phyloP scores from a whole-genome alignment of 768 basidiomycete genomes.

The Pisolithus tinctorius region DNA sequence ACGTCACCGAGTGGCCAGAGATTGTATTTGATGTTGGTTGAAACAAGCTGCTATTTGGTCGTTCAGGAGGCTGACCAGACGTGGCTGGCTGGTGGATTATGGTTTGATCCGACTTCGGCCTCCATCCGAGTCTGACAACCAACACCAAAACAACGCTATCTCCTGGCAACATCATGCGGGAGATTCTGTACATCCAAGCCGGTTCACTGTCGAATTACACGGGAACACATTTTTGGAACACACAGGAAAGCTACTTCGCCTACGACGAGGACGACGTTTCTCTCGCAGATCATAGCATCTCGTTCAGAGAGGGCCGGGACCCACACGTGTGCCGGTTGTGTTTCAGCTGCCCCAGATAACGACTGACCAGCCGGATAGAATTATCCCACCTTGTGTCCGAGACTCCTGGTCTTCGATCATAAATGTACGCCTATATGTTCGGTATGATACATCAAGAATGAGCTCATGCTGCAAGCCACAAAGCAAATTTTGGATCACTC shows the following conservation, averaged over 20 bases:
- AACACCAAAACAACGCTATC: not conserved
- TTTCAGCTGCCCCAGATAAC: not conserved
- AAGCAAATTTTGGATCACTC: constrained; percentile 65
- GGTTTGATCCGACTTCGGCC: not conserved
- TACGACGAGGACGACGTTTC: constrained; percentile 40
- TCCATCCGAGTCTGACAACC: not conserved
- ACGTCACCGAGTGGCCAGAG: no score
- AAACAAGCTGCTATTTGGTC: no score
- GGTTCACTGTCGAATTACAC: constrained; percentile 59
- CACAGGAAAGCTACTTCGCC: constrained; percentile 64
- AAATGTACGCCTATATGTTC: constrained; percentile 39
- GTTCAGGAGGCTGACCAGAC: no score
- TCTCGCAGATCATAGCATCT: constrained; percentile 46
- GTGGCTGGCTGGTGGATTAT: not conserved
- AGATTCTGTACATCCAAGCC: constrained; percentile 75
- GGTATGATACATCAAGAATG: not conserved
- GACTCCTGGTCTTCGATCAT: constrained; percentile 59
- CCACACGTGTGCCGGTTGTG: constrained; percentile 34
- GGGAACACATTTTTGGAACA: constrained; percentile 79
- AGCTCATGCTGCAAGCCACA: constrained; percentile 6
- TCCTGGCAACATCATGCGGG: constrained; percentile 43
- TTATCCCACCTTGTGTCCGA: constrained; percentile 48
- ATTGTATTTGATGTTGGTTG: no score
- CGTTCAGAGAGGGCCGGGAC: constrained; percentile 58
- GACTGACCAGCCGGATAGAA: constrained; percentile 7